Base-by-base conservation (phyloP, 2,329 filamentous ascomycete genomes). In the Talaromyces funiculosus region DNA sequence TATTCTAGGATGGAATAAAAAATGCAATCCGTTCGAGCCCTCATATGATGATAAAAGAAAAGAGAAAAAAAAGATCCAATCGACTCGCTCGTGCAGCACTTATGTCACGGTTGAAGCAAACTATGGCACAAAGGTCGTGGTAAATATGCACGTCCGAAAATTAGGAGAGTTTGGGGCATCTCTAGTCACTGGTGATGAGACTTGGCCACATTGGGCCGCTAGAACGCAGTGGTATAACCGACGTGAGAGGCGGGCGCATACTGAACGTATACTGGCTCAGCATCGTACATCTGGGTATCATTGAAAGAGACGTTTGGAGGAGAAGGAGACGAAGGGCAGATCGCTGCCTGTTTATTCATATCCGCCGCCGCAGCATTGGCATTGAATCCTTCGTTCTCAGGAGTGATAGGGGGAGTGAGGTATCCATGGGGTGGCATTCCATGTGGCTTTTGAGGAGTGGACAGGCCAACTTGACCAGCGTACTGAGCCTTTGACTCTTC, bases 321-420 rank as follows among this genome's bases (percentile, higher is more conserved):
- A 0, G 70, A 73, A 7, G 75, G 74, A 7, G 75, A 76, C 5
- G 74, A 68, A 12, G 73, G 72, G 62, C 73, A 77, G 59, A 66
- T 64, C 33, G 69, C 59, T 5, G 66, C 65, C 40, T 62, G 66
- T 49, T 73, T 74, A 57, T 70, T 73, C 40, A 71, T 66, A 65
- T 73, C 73, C 26, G 47, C 45, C 12, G 53, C 18, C 29, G 45
- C 24, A 35, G 45, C 35, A 55, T 67, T 68, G 43, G 69, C 68
- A 64, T 72, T 71, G 51, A 76, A 78, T 4, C 69, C 75, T 54
- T 74, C 75, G 47, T 76, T 77, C 59, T 78, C 76, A 7, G 77
- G 77, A 0, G 77, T 80, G 61, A 79, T 78, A 16, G 77, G 77
- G 31, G 77, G 77, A n/a, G 77, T 80, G 57, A 78, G 73, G 60